phyloP scores from a whole-genome alignment of 208 protist species.

The Naegleria lovaniensis region DNA sequence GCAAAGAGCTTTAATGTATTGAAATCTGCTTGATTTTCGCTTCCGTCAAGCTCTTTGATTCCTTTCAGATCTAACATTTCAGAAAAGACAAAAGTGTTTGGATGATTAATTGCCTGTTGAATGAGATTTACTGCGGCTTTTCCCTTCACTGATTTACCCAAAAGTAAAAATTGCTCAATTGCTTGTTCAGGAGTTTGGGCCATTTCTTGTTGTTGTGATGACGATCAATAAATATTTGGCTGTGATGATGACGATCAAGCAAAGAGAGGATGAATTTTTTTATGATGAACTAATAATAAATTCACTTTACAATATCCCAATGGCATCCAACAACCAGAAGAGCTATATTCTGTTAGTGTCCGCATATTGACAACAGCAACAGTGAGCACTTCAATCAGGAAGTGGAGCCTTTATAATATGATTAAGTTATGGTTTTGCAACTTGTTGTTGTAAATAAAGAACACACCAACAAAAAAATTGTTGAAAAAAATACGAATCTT shows the following conservation, averaged over 20 bases:
- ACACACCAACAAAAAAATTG: too few relatives aligned
- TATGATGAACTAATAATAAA: background rate
- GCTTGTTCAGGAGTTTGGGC: constrained; percentile 16
- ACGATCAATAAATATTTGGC: background rate
- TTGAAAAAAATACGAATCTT: too few relatives aligned
- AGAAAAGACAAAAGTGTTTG: background rate
- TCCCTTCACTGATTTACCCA: background rate
- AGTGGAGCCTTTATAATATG: too few relatives aligned
- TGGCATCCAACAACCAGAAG: too few relatives aligned
- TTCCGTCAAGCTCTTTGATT: background rate
- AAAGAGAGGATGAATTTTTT: background rate
- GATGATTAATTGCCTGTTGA: background rate
- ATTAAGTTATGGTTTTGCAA: too few relatives aligned
- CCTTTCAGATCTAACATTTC: background rate
- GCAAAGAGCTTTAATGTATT: background rate
- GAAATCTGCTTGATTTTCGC: background rate
- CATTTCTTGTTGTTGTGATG: background rate
- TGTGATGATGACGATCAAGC: background rate
- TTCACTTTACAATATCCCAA: too few relatives aligned
- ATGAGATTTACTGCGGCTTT: background rate
- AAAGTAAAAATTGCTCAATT: background rate
- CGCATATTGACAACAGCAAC: too few relatives aligned
- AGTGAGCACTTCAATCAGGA: too few relatives aligned
- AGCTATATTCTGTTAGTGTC: too few relatives aligned
- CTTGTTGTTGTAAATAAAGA: too few relatives aligned